phyloP scores from a whole-genome alignment of 2,329 filamentous ascomycete genomes.

The Ceratocystis cacaofunesta region DNA sequence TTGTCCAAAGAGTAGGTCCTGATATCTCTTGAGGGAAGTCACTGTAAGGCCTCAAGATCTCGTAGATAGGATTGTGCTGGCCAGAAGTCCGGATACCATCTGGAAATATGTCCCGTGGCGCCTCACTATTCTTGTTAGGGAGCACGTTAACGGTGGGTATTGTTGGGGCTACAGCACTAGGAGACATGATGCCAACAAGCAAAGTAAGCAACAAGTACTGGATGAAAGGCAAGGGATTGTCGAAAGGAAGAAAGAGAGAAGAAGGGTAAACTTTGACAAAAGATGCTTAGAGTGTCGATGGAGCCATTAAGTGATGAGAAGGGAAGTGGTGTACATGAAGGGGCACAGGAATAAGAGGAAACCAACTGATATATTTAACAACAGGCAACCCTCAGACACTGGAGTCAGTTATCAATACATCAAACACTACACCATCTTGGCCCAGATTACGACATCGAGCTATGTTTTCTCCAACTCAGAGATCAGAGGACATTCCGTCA shows the following conservation, averaged over 20 bases:
- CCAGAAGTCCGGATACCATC: constrained; percentile 43
- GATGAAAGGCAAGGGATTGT: not conserved
- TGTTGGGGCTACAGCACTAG: constrained; percentile 2
- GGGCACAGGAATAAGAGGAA: not conserved
- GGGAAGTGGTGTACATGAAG: too few species aligned
- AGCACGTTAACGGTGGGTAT: not conserved
- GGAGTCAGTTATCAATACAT: not conserved
- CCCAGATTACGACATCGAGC: constrained; percentile 1
- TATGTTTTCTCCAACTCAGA: not conserved
- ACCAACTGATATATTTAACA: not conserved
- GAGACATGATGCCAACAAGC: not conserved
- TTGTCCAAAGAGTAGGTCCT: constrained; percentile 58
- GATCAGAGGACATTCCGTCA: not conserved
- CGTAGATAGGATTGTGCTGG: constrained; percentile 55
- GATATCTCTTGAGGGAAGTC: constrained; percentile 57
- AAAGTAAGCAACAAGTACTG: too few species aligned
- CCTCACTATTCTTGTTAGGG: constrained; percentile 23
- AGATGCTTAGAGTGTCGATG: too few species aligned
- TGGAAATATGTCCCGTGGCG: constrained; percentile 29
- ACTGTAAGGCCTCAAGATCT: constrained; percentile 49
- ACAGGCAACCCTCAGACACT: not conserved
- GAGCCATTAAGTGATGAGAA: too few species aligned
- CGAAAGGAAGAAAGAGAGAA: not conserved
- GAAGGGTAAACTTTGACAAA: not conserved
- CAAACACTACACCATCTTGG: not conserved